Evolutionary conservation across 192 early-diverging fungal genomes (phyloP).

Genomic region (Chytriomyces confervae): DNA sequence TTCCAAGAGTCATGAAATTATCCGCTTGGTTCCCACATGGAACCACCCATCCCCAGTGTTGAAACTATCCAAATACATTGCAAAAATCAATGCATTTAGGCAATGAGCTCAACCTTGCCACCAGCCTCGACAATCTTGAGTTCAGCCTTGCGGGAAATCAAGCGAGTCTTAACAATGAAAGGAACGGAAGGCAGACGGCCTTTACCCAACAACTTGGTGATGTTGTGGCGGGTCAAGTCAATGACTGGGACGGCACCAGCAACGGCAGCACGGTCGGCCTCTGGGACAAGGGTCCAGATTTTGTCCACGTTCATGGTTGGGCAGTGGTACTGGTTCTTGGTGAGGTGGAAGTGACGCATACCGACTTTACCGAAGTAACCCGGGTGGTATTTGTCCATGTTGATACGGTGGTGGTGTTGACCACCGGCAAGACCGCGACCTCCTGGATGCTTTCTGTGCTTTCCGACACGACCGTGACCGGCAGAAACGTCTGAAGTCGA

Average conservation of each 20-base stretch:
- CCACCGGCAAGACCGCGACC: slow-evolving; percentile 99
- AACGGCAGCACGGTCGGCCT: slow-evolving; percentile 81
- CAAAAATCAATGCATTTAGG: slow-evolving; percentile 42
- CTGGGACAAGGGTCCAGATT: slow-evolving; percentile 89
- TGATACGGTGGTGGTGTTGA: slow-evolving; percentile 99
- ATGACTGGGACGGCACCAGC: slow-evolving; percentile 92
- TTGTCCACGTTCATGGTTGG: slow-evolving; percentile 93
- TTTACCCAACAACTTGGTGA: slow-evolving; percentile 96
- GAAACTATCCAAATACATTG: not conserved
- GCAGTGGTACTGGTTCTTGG: slow-evolving; percentile 83
- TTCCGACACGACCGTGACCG: slow-evolving; percentile 99
- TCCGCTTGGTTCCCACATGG: no score
- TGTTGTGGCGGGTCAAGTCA: slow-evolving; percentile 82
- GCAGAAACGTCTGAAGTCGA: slow-evolving; percentile 82
- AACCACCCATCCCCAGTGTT: not conserved
- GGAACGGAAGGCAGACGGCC: slow-evolving; percentile 87
- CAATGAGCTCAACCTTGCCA: slow-evolving; percentile 72
- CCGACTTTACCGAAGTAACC: slow-evolving; percentile 99
- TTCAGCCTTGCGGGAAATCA: slow-evolving; percentile 90
- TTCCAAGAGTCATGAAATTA: no score
- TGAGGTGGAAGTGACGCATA: slow-evolving; percentile 99
- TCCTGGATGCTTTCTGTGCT: slow-evolving; percentile 99
- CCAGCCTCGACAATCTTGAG: slow-evolving; percentile 98
- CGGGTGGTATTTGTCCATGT: slow-evolving; percentile 99
- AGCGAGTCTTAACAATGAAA: slow-evolving; percentile 95